These are phyloP conservation scores for Raphanus sativus DNA, from an alignment of 345 rosid species.

Conservation along the genomic window DNA sequence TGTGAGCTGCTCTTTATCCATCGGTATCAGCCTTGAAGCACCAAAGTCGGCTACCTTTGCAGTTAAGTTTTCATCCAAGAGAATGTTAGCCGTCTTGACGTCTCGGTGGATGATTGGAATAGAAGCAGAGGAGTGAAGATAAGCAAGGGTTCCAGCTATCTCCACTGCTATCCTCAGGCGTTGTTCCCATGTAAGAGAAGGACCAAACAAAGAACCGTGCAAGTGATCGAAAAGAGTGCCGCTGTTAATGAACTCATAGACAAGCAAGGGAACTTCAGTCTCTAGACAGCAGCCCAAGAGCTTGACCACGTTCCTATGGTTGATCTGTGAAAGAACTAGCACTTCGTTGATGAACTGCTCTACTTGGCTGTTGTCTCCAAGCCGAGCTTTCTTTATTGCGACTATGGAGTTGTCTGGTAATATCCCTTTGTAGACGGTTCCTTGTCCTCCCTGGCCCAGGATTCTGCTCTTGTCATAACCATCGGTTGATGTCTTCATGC, in stretches of 20 bases:
- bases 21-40: not conserved
- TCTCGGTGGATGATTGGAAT: constrained; percentile 45
- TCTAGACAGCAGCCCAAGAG: too few species aligned
- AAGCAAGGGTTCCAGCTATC: constrained; percentile 37
- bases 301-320: constrained; percentile 25
- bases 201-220: constrained; percentile 15
- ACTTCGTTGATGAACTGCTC: constrained; percentile 48
- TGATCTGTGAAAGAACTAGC: constrained; percentile 47
- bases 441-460: constrained; percentile 40
- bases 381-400: constrained; percentile 41
- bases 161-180: constrained; percentile 44
- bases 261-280: too few species aligned
- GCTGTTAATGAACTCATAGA: too few species aligned
- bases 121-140: constrained; percentile 44
- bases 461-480: constrained; percentile 31
- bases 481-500: constrained; percentile 33
- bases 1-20: constrained; percentile 32
- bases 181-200: constrained; percentile 30
- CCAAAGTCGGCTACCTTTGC: constrained; percentile 8
- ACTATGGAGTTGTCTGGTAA: constrained; percentile 24
- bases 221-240: constrained; percentile 10
- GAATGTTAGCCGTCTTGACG: constrained; percentile 45
- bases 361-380: constrained; percentile 35
- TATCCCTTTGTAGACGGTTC: constrained; percentile 43
- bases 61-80: constrained; percentile 33